Evolutionary conservation across 2,329 filamentous ascomycete species (phyloP).

Genomic region (Immersiporthe knoxdaviesiana): DNA sequence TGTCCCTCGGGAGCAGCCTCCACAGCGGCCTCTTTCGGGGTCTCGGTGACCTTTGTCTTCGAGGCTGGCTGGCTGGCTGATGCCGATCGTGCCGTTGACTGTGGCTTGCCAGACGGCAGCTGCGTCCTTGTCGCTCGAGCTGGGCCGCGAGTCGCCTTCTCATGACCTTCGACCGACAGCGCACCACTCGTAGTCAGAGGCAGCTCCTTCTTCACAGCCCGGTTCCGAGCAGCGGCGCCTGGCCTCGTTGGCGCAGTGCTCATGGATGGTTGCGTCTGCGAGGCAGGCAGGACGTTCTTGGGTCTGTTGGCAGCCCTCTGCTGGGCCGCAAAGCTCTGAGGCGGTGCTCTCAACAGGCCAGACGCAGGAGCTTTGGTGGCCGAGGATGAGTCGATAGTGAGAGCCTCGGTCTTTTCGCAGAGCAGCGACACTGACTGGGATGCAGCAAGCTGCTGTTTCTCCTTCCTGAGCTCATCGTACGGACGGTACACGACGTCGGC

Average conservation of each 20-base stretch:
- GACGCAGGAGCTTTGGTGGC: constrained; percentile 38
- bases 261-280: constrained; percentile 40
- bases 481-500: constrained; percentile 67
- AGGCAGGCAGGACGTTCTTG: constrained; percentile 33
- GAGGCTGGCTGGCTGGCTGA: constrained; percentile 12
- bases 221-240: constrained; percentile 34
- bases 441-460: constrained; percentile 40
- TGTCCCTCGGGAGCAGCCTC: background rate
- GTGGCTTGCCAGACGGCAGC: constrained; percentile 27
- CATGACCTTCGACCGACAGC: constrained; percentile 30
- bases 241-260: constrained; percentile 38
- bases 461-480: constrained; percentile 63
- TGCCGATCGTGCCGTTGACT: constrained; percentile 19
- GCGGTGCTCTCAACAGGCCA: constrained; percentile 55
- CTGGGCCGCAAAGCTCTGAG: constrained; percentile 69
- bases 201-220: constrained; percentile 32
- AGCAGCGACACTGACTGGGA: constrained; percentile 26
- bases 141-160: constrained; percentile 35
- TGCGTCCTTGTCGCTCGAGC: constrained; percentile 29
- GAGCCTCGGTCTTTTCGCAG: constrained; percentile 40
- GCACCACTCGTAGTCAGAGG: constrained; percentile 29
- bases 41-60: constrained; percentile 20
- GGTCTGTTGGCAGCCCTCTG: constrained; percentile 62
- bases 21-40: background rate
- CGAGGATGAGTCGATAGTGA: constrained; percentile 29